A percentile compares a stretch with the other conserved stretches of the same genome.
These are phyloP conservation scores for Populus deltoides DNA, from an alignment of 345 rosid species.

Conservation along the genomic window DNA sequence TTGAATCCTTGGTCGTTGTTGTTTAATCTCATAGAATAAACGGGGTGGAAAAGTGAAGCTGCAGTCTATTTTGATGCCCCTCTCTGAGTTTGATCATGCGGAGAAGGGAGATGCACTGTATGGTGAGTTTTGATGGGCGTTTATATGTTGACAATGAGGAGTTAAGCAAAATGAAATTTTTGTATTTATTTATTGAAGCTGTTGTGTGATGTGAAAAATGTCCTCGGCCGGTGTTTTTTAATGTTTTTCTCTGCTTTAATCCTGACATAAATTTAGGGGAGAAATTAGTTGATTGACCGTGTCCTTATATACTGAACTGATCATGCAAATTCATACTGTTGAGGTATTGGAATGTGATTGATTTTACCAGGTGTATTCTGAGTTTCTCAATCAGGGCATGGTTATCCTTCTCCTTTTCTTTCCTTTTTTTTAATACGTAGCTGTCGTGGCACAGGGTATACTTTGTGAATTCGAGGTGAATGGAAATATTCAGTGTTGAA, in stretches of 20 bases:
- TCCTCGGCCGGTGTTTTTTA: neutral
- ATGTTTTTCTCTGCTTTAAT: neutral
- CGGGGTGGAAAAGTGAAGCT: slow-evolving; percentile 38
- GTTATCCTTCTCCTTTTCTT: neutral
- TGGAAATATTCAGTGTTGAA: neutral
- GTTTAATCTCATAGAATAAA: slow-evolving; percentile 24
- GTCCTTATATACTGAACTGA: neutral
- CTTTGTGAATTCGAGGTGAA: neutral
- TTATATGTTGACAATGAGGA: neutral
- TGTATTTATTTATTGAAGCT: neutral
- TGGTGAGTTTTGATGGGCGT: slow-evolving; percentile 14
- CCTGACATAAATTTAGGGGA: neutral
- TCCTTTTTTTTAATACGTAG: neutral
- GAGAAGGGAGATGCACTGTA: slow-evolving; percentile 32
- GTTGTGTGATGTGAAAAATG: neutral
- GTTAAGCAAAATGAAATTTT: neutral
- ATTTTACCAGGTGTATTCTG: neutral
- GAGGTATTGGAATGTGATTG: neutral
- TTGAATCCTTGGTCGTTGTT: neutral
- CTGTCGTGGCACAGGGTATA: neutral
- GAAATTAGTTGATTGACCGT: no score
- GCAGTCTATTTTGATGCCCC: slow-evolving; percentile 26
- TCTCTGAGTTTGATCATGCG: slow-evolving; percentile 27
- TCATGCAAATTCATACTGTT: neutral
- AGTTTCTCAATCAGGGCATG: neutral